Evolutionary conservation across 2,329 filamentous ascomycete species (phyloP).

Genomic region (Chaetomium olivaceum): DNA sequence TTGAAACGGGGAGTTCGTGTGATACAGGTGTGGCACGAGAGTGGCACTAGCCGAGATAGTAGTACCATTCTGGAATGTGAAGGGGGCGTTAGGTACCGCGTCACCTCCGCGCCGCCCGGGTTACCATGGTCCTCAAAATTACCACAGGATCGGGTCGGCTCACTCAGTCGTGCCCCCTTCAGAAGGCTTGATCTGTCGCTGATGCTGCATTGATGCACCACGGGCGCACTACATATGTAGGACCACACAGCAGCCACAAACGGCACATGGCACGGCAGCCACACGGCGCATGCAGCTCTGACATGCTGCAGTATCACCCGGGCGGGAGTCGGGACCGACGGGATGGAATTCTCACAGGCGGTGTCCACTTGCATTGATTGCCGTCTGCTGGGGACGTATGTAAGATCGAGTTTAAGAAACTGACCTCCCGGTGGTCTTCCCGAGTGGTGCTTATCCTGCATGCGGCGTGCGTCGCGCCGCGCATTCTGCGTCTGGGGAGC

Average conservation of each 20-base stretch:
- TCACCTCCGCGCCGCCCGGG: not conserved
- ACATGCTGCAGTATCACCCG: conserved; percentile 2
- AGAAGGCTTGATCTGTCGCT: not conserved
- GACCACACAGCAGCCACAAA: not conserved
- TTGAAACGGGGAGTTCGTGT: not conserved
- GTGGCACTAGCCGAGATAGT: not conserved
- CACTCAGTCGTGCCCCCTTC: not conserved
- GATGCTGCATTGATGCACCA: not conserved
- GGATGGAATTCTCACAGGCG: not conserved
- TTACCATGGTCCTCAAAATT: not conserved
- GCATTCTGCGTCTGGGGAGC: not conserved
- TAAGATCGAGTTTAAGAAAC: not conserved
- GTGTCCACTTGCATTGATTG: not conserved
- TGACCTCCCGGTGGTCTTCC: not conserved
- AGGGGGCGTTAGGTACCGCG: not conserved
- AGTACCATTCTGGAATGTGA: not conserved
- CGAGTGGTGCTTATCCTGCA: not conserved
- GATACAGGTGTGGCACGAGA: not conserved
- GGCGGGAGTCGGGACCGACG: conserved; percentile 12
- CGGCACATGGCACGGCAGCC: conserved; percentile 4
- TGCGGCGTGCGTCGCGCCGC: not conserved
- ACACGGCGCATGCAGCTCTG: not conserved
- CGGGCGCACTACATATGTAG: no score
- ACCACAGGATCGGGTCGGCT: not conserved
- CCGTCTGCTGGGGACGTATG: not conserved